These are phyloP conservation scores for Cutaneotrichosporon dermatis DNA, from an alignment of 1,284 basidiomycete genomes.

Conservation along the genomic window DNA sequence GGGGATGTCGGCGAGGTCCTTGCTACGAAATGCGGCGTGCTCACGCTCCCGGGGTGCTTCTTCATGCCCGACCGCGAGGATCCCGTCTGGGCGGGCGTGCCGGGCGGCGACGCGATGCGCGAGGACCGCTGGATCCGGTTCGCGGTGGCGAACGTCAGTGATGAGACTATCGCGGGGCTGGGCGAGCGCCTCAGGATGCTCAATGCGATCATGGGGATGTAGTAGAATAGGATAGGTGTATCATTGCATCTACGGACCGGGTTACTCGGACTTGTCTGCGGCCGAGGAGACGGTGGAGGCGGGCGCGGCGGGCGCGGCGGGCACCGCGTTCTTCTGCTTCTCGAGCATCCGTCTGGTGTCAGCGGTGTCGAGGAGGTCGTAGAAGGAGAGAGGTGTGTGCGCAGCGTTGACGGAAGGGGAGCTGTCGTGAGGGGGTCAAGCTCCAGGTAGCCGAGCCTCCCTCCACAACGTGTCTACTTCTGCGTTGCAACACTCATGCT, in stretches of 20 bases:
- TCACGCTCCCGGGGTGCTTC: constrained; percentile 65
- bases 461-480: no score
- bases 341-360: constrained; percentile 36
- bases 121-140: constrained; percentile 49
- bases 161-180: constrained; percentile 58
- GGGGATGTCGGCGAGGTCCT: constrained; percentile 59
- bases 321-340: constrained; percentile 38
- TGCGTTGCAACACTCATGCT: no score
- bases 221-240: constrained; percentile 1
- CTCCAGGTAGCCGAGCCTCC: no score
- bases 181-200: constrained; percentile 58
- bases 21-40: constrained; percentile 61
- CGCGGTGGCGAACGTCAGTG: constrained; percentile 73
- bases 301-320: constrained; percentile 3
- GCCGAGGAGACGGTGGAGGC: background rate
- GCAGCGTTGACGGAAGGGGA: no score
- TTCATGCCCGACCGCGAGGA: constrained; percentile 52
- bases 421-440: no score
- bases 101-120: constrained; percentile 36
- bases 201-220: constrained; percentile 34
- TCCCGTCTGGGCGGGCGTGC: constrained; percentile 34
- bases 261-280: constrained; percentile 18
- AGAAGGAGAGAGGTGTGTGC: background rate
- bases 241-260: constrained; percentile 6
- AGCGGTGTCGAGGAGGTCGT: background rate